Percentiles rank a stretch among this genome's conserved stretches.
Conservation (phyloP, 805 yeast species). For the Wickerhamiella brachini region DNA sequence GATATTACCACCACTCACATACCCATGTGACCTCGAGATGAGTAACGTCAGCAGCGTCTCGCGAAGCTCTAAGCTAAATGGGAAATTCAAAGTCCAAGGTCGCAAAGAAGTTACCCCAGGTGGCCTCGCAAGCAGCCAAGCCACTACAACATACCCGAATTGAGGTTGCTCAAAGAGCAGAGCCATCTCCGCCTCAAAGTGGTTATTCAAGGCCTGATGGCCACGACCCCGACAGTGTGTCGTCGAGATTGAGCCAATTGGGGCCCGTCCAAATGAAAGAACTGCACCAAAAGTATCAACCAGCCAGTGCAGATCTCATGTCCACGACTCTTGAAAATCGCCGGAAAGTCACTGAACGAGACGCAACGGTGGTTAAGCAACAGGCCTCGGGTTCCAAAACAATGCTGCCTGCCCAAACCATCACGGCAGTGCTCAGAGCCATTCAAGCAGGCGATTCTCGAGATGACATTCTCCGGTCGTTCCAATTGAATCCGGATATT, state of each 20-base stretch:
- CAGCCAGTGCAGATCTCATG: slow-evolving; percentile 14
- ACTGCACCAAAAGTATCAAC: slow-evolving; percentile 7
- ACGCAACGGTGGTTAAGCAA: slow-evolving; percentile 2
- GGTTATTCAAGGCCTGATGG: slow-evolving; percentile 25
- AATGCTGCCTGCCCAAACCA: slow-evolving; percentile 15
- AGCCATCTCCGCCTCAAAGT: not conserved
- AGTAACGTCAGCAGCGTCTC: not conserved
- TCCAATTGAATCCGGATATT: slow-evolving; percentile 12
- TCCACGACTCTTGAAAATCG: slow-evolving; percentile 16
- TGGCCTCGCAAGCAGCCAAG: not conserved
- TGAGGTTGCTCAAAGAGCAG: not conserved
- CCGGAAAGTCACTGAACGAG: slow-evolving; percentile 4
- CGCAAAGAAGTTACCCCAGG: not conserved
- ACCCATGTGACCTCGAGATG: not conserved
- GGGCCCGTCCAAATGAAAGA: slow-evolving; percentile 15
- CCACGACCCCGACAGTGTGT: slow-evolving; percentile 18
- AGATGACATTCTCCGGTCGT: slow-evolving; percentile 10
- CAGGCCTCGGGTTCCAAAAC: slow-evolving; percentile 7
- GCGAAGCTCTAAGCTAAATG: not conserved
- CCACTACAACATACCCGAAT: not conserved
- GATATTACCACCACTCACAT: no score
- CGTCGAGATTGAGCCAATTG: slow-evolving; percentile 13
- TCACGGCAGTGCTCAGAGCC: slow-evolving; percentile 14
- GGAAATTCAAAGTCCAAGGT: not conserved
- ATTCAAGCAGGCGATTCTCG: slow-evolving; percentile 15